Evolutionary conservation across 805 yeast species (phyloP), one percentile per base, ranked within the genome.

Genomic region (Teunomyces kruisii): DNA sequence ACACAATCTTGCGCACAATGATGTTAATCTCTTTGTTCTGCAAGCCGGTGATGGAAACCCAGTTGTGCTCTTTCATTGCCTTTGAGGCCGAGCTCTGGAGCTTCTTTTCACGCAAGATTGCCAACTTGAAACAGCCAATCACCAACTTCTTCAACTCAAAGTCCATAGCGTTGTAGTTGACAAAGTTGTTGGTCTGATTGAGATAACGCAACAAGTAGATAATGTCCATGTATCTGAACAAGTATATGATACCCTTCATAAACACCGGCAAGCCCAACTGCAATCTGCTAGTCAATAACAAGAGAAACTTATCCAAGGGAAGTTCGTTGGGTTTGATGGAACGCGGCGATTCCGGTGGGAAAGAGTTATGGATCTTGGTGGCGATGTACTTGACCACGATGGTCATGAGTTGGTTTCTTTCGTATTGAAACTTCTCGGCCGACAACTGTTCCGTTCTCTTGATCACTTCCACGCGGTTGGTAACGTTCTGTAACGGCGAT

Each of bases 171-270:
- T 62, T 70, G 53, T 67, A 69, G 51, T 67, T 69, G 27, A 72
- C 75, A 47, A 62, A 68, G 48, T 72, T 72, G 49, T 72, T 72
- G 24, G 74, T 65, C 52, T 72, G 77, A 48, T 72, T 72, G 45
- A 72, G 64, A 50, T 72, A 72, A 43, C 77, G 56, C 47, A 72
- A 65, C 44, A 72, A 62, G 54, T 72, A 72, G 41, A 72, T 66
- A 36, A 72, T 69, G 51, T 72, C 76, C 76, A 72, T 72, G 52
- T 72, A 72, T 43, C 77, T 60, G 58, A 72, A 72, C 38, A 72
- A 58, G 50, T 72, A 72, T 22, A 72, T 68, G 32, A 66, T 58
- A 4, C 75, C 71, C 46, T 67, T 69, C 63, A 72, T 61, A 50
- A 72, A 72, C 48, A 61, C 52, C 2, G 67, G 58, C 22, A 72